phyloP scores from a whole-genome alignment of 129 eudicot genomes.

The Centella asiatica region DNA sequence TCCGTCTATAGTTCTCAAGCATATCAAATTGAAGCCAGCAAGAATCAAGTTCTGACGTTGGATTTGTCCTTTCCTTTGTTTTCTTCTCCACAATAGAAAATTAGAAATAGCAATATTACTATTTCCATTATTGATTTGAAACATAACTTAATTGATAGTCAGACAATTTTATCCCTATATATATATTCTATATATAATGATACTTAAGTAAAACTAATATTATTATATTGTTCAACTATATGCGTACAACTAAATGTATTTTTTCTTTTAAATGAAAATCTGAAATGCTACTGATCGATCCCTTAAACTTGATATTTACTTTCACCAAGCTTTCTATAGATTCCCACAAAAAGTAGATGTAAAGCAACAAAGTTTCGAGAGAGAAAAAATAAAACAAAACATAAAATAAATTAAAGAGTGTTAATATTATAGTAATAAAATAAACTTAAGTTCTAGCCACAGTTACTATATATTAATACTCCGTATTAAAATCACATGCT shows the following conservation, averaged over 20 bases:
- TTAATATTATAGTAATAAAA: too few relatives aligned
- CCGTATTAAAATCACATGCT: too few relatives aligned
- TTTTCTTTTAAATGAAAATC: neutral
- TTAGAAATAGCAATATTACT: constrained; percentile 17
- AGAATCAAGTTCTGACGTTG: constrained; percentile 36
- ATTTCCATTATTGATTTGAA: constrained; percentile 36
- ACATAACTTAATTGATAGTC: too few relatives aligned
- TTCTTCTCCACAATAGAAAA: constrained; percentile 33
- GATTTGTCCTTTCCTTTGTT: constrained; percentile 68
- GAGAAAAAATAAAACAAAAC: too few relatives aligned
- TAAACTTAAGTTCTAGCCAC: too few relatives aligned
- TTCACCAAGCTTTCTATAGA: constrained; percentile 10
- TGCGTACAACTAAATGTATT: too few relatives aligned
- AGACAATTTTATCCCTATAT: too few relatives aligned
- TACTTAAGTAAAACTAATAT: too few relatives aligned
- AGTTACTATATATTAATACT: too few relatives aligned
- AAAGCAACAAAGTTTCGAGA: constrained; percentile 7
- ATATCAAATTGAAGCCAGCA: constrained; percentile 36
- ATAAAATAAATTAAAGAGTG: too few relatives aligned
- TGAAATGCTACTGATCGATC: neutral
- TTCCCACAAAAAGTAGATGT: constrained; percentile 11
- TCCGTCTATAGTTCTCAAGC: constrained; percentile 27
- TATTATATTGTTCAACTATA: too few relatives aligned
- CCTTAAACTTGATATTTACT: neutral
- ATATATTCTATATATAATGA: too few relatives aligned